Base-by-base conservation (phyloP, 2,329 filamentous ascomycete genomes). In the Penicillium sp. region DNA sequence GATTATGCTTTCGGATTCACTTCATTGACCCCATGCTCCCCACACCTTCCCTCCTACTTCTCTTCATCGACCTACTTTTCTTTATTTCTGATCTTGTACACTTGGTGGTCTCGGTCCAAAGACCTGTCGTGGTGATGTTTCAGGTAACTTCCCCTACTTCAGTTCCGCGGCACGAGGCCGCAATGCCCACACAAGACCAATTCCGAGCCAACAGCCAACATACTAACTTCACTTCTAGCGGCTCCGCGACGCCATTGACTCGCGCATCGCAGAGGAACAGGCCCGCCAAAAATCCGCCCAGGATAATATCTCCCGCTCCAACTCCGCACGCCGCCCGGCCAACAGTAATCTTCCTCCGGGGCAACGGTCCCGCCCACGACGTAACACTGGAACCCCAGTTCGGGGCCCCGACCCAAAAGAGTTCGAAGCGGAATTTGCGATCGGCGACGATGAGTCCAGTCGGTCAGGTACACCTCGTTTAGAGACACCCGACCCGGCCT, bases 241-340 rank as follows among this genome's bases (percentile, higher is more conserved):
- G 80, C 81, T 96, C 67, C 90, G 91, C 78, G 90, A 89, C 68
- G 90, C 89, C 58, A 91, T 96, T 73, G 90, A 96, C 73, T 87
- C 87, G 68, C 89, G 89, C 68, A 95, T 97, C 69, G 90, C 91
- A 68, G 91, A 96, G 78, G 93, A 97, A 78, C 91, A 96, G 76
- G 90, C 91, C 56, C 89, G 90, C 57, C 89, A 92, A 71, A 84
- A 84, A 69, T 76, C 80, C 50, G 66, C 78, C 42, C 68, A 80
- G 61, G 72, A 78, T 27, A 71, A 67, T n/a, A 56, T 73, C 49
- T 64, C 80, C 5, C 79, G 80, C 52, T 76, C 82, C 66, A 71
- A 71, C 67, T 75, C 76, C 56, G 67, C 69, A 77, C 67, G 68
- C 74, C 68, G 74, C 77, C 68, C 65, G 27, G 54, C 59, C 55